phyloP scores from a whole-genome alignment of 805 yeast species.

The Kodamaea fukazawae region DNA sequence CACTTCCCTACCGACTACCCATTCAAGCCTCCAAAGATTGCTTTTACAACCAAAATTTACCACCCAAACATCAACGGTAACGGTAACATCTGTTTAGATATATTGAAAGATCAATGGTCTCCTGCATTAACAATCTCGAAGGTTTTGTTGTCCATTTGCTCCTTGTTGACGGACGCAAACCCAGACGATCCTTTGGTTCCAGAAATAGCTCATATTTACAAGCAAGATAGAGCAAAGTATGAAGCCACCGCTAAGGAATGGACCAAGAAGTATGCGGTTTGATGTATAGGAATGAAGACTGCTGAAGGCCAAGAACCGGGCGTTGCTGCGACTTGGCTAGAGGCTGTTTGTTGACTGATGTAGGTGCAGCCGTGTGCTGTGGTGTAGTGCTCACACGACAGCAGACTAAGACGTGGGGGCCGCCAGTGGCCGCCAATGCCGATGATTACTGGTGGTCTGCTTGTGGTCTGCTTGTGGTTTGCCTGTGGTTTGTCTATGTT shows the following conservation, averaged over 20 bases:
- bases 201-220: conserved; percentile 94
- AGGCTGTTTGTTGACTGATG: too few relatives aligned
- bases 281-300: conserved; percentile 13
- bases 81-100: conserved; percentile 95
- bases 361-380: too few relatives aligned
- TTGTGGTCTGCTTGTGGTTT: too few relatives aligned
- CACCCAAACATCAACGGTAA: conserved; percentile 96
- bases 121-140: conserved; percentile 97
- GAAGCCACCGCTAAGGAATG: conserved; percentile 98
- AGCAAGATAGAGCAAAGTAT: conserved; percentile 88
- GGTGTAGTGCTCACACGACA: too few relatives aligned
- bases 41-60: conserved; percentile 91
- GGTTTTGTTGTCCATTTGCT: conserved; percentile 90
- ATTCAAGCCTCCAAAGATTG: conserved; percentile 91
- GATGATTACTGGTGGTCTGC: too few relatives aligned
- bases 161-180: conserved; percentile 94
- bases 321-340: too few relatives aligned
- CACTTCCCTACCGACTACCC: conserved; percentile 99
- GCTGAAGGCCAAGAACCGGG: too few relatives aligned
- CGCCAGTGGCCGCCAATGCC: too few relatives aligned
- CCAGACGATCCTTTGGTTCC: conserved; percentile 99
- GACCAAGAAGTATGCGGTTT: conserved; percentile 97
- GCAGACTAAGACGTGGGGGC: too few relatives aligned
- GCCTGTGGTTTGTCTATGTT: too few relatives aligned
- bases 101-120: conserved; percentile 97